phyloP scores from a whole-genome alignment of 768 basidiomycete species.

The Cyclocybe aegerita region DNA sequence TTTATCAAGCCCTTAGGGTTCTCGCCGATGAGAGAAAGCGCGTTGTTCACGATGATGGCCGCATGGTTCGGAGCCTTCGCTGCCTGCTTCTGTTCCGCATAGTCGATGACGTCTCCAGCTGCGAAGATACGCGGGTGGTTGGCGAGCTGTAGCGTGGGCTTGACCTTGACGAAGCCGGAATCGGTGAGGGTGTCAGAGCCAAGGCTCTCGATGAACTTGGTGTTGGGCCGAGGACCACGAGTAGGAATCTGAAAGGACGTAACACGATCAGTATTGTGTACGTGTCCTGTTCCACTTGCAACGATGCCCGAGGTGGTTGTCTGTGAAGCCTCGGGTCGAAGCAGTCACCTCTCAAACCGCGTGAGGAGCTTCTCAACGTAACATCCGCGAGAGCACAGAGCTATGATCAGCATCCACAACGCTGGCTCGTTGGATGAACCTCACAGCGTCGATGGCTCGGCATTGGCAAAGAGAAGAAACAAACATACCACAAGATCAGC shows the following conservation, averaged over 20 bases:
- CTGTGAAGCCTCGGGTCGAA: no score
- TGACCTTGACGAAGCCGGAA: constrained; percentile 47
- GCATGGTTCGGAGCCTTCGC: constrained; percentile 48
- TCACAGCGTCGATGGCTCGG: background rate
- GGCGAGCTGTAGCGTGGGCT: constrained; percentile 55
- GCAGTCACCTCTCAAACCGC: no score
- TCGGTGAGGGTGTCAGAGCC: constrained; percentile 35
- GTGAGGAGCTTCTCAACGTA: no score
- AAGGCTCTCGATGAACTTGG: constrained; percentile 48
- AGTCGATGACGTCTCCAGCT: constrained; percentile 63
- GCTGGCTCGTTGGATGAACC: no score
- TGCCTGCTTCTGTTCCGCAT: constrained; percentile 60
- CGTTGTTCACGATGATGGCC: constrained; percentile 48
- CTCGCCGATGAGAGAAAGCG: constrained; percentile 39
- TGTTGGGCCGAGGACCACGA: constrained; percentile 48
- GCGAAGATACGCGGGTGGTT: constrained; percentile 59
- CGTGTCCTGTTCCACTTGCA: no score
- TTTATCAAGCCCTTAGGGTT: constrained; percentile 29
- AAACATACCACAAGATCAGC: constrained; percentile 60
- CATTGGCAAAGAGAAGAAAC: background rate
- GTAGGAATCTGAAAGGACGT: constrained; percentile 28
- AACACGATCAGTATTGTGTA: no score
- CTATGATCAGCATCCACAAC: no score
- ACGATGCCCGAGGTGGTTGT: no score
- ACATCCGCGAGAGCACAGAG: no score